These are phyloP conservation scores for Backusella macrospora DNA, from an alignment of 192 early-diverging fungal species.

Conservation along the genomic window DNA sequence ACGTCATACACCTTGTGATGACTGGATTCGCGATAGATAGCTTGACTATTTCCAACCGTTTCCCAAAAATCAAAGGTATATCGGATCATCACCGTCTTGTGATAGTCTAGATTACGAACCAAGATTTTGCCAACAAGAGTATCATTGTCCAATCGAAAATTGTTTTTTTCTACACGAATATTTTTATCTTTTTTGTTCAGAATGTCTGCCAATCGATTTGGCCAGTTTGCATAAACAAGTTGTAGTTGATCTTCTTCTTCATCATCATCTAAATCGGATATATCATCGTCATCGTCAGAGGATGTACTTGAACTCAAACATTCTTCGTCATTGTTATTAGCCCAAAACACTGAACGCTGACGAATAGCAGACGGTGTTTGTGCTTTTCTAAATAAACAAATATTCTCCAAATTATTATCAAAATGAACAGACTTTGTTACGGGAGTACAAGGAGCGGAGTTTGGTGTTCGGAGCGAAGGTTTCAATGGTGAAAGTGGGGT, in stretches of 20 bases:
- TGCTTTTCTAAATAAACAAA: constrained; percentile 70
- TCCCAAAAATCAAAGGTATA: constrained; percentile 86
- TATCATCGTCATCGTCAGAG: neutral
- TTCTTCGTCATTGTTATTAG: constrained; percentile 8
- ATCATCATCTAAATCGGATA: neutral
- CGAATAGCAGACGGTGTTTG: constrained; percentile 62
- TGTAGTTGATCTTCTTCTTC: neutral
- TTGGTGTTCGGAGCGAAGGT: constrained; percentile 29
- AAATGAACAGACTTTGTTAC: constrained; percentile 65
- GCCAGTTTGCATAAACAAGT: constrained; percentile 14
- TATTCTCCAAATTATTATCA: constrained; percentile 63
- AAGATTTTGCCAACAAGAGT: constrained; percentile 56
- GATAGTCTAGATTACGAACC: constrained; percentile 85
- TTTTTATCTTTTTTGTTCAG: constrained; percentile 7
- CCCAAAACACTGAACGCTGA: constrained; percentile 39
- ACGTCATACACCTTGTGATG: constrained; percentile 53
- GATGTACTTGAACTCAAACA: neutral
- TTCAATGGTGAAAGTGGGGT: constrained; percentile 5
- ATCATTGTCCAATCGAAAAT: neutral
- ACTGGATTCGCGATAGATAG: constrained; percentile 58
- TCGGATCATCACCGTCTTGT: constrained; percentile 76
- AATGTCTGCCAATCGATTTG: constrained; percentile 12
- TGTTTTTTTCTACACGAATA: constrained; percentile 9
- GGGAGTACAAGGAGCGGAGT: constrained; percentile 31
- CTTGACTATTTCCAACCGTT: constrained; percentile 64